Base-by-base conservation (phyloP, 331 rosid species). In the Erythrophleum ivorense region DNA sequence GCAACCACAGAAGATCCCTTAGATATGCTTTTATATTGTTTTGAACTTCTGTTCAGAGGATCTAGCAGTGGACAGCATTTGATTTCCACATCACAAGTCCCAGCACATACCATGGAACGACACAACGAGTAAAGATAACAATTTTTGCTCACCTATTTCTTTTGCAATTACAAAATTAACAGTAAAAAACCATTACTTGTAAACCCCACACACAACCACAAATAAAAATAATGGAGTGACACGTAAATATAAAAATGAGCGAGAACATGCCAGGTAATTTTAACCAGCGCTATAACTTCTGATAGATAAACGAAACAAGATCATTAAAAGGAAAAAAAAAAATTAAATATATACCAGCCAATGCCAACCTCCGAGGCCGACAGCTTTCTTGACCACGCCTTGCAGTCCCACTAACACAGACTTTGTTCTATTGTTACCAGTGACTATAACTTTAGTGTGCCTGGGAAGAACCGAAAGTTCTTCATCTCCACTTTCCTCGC, bases 351-450 rank as follows among this genome's bases (percentile, higher is more conserved):
- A 60, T 91, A 91, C 95, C 95, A 91, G 95, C 95, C 95, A 91
- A 72, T 91, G 95, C 95, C 95, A 91, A 14, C 95, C 95, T 52
- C 95, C 95, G 40, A 91, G 90, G 14, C 95, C 95, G 50, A 91
- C 95, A 81, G 93, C 95, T 74, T 91, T 91, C 89, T 91, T 91
- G 64, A 91, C 95, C 62, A 91, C 95, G 36, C 95, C 95, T 83
- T 91, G 95, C 75, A 91, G 87, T 57, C 95, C 95, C 75, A 91
- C 89, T 86, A 91, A 79, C 8, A 91, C 93, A 12, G 95, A 91
- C 85, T 91, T 91, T 0, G 95, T 91, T 71, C 95, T 81, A 57
- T 91, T 91, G 71, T 91, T 91, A 59, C 95, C 95, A 54, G 95
- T 91, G 70, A 91, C 95, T 70, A 89, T 83, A 4, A 91, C 95